These are phyloP conservation scores for Dictyostelium brefeldianum DNA, from an alignment of 78 protist genomes.

Conservation along the genomic window DNA sequence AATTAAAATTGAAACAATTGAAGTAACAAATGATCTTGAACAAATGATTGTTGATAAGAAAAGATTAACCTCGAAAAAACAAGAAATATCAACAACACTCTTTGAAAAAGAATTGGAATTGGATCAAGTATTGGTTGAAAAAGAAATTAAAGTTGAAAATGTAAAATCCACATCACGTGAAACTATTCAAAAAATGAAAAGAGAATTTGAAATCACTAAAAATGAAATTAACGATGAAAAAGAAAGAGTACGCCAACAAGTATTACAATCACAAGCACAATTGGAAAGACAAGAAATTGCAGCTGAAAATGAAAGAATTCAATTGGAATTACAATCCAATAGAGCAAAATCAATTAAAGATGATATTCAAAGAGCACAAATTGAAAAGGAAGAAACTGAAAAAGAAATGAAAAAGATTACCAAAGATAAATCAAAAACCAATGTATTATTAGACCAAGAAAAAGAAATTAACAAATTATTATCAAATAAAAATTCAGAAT, in stretches of 20 bases:
- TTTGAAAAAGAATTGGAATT: conserved; percentile 55
- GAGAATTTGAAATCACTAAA: conserved; percentile 38
- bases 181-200: conserved; percentile 40
- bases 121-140: conserved; percentile 40
- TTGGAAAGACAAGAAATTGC: neutral
- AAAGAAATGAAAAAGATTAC: neutral
- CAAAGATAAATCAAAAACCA: conserved; percentile 6
- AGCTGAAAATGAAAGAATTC: conserved; percentile 25
- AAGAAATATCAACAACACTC: neutral
- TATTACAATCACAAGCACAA: neutral
- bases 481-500: neutral
- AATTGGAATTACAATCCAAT: conserved; percentile 9
- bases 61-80: neutral
- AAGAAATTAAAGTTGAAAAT: conserved; percentile 3
- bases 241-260: neutral
- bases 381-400: conserved; percentile 31
- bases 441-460: conserved; percentile 16
- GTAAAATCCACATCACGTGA: conserved; percentile 26
- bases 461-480: conserved; percentile 13
- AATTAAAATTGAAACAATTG: conserved; percentile 32
- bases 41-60: conserved; percentile 31
- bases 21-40: conserved; percentile 34
- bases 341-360: neutral
- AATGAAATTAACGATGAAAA: conserved; percentile 22
- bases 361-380: conserved; percentile 17